A percentile compares a stretch with the other conserved stretches of the same genome.
These are phyloP conservation scores for Malania oleifera DNA, from an alignment of 164 flowering plant genomes.

Conservation along the genomic window DNA sequence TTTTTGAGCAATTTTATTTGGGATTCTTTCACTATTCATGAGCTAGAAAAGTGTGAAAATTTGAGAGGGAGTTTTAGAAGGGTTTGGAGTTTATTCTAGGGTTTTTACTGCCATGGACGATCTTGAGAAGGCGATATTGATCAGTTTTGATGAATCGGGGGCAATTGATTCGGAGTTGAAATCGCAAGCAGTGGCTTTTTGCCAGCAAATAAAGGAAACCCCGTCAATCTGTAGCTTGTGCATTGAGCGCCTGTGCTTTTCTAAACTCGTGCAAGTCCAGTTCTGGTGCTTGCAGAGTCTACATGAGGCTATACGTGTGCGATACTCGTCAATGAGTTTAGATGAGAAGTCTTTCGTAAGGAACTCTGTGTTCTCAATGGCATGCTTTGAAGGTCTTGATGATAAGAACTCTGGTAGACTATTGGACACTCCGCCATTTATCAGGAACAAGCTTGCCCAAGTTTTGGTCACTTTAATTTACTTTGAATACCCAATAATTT, in stretches of 20 bases:
- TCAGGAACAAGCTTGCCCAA: constrained; percentile 93
- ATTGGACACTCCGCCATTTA: constrained; percentile 60
- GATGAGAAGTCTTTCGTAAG: constrained; percentile 66
- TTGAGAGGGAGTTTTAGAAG: no score
- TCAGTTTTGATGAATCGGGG: constrained; percentile 93
- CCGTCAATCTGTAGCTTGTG: constrained; percentile 58
- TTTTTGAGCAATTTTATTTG: no score
- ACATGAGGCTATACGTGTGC: constrained; percentile 56
- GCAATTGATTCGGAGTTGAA: constrained; percentile 54
- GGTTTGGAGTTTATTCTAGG: neutral
- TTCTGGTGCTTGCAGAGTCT: constrained; percentile 94
- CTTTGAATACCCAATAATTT: constrained; percentile 74
- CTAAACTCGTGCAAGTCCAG: constrained; percentile 65
- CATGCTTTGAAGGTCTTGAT: constrained; percentile 35
- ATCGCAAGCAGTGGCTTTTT: constrained; percentile 57
- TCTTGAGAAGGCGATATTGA: constrained; percentile 80
- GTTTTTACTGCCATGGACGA: constrained; percentile 55
- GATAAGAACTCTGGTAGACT: constrained; percentile 43
- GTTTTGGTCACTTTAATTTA: constrained; percentile 74
- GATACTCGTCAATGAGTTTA: constrained; percentile 41
- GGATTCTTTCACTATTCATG: no score
- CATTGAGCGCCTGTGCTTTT: constrained; percentile 51
- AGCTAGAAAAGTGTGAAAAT: no score
- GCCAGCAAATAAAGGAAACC: constrained; percentile 58
- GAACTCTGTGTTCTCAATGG: constrained; percentile 62